Evolutionary conservation across 2,329 filamentous ascomycete genomes (phyloP).

Genomic region (Epichloe amarillans): DNA sequence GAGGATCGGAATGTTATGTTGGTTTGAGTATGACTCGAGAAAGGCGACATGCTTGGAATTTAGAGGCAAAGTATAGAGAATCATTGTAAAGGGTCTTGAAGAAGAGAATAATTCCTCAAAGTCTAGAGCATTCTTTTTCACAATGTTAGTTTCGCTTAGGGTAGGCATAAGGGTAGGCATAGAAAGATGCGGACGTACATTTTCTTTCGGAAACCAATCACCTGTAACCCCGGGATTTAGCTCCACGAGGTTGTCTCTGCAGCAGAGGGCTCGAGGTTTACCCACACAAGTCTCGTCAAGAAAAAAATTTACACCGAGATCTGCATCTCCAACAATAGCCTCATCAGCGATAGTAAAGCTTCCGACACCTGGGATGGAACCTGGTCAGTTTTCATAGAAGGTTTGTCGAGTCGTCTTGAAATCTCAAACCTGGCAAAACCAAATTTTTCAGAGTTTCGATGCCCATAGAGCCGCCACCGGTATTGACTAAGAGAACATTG

Average conservation of each 20-base stretch:
- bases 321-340: constrained; percentile 59
- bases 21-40: constrained; percentile 33
- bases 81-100: constrained; percentile 34
- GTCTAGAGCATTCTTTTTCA: constrained; percentile 17
- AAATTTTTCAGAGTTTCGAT: constrained; percentile 93
- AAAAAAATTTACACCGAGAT: constrained; percentile 96
- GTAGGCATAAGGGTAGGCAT: constrained; percentile 1
- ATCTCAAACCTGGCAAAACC: constrained; percentile 59
- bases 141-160: constrained; percentile 4
- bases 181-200: constrained; percentile 12
- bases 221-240: constrained; percentile 88
- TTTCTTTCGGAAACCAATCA: constrained; percentile 44
- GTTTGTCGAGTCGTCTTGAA: constrained; percentile 6
- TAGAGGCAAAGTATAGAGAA: constrained; percentile 42
- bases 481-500: constrained; percentile 83
- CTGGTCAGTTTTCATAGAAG: not conserved
- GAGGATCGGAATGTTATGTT: constrained; percentile 58
- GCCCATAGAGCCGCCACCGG: constrained; percentile 72
- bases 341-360: constrained; percentile 84
- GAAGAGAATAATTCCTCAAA: constrained; percentile 28
- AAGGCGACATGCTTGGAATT: constrained; percentile 27
- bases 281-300: constrained; percentile 68
- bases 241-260: constrained; percentile 65
- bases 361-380: constrained; percentile 54
- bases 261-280: constrained; percentile 64